phyloP scores from a whole-genome alignment of 1,139 yeast species.

The Arxiozyma slooffiae region DNA sequence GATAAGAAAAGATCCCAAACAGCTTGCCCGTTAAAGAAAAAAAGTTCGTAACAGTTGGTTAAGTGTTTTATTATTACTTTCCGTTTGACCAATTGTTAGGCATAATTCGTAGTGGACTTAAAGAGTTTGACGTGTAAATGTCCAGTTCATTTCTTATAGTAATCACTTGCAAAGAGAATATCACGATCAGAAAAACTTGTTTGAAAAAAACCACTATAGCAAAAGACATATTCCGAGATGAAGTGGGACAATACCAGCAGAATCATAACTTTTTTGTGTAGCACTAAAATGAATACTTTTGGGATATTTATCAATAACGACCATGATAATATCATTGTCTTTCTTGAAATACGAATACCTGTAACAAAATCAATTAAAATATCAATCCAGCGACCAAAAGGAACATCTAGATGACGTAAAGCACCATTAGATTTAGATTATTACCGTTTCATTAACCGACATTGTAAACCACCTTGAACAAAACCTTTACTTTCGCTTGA shows the following conservation, averaged over 20 bases:
- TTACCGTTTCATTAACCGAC: constrained; percentile 8
- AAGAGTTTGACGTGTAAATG: constrained; percentile 10
- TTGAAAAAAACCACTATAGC: constrained; percentile 14
- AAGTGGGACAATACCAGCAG: constrained; percentile 4
- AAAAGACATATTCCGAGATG: constrained; percentile 9
- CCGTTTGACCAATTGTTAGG: constrained; percentile 24
- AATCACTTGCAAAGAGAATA: constrained; percentile 6
- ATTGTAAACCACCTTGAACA: constrained; percentile 7
- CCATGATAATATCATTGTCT: constrained; percentile 9
- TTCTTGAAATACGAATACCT: constrained; percentile 6
- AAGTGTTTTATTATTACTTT: constrained; percentile 14
- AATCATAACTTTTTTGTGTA: neutral
- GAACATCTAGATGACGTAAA: constrained; percentile 6
- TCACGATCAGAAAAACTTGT: constrained; percentile 14
- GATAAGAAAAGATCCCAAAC: constrained; percentile 15
- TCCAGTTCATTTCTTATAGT: constrained; percentile 9
- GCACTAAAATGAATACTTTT: constrained; percentile 15
- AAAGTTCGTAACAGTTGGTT: constrained; percentile 12
- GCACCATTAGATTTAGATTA: constrained; percentile 3
- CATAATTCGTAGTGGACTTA: constrained; percentile 19
- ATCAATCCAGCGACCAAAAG: constrained; percentile 11
- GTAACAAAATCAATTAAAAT: constrained; percentile 10
- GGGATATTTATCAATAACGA: constrained; percentile 13
- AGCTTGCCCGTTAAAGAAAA: constrained; percentile 4
- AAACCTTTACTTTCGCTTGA: neutral